Conservation (phyloP, 768 basidiomycete species). For the Melanogaster broomeanus region DNA sequence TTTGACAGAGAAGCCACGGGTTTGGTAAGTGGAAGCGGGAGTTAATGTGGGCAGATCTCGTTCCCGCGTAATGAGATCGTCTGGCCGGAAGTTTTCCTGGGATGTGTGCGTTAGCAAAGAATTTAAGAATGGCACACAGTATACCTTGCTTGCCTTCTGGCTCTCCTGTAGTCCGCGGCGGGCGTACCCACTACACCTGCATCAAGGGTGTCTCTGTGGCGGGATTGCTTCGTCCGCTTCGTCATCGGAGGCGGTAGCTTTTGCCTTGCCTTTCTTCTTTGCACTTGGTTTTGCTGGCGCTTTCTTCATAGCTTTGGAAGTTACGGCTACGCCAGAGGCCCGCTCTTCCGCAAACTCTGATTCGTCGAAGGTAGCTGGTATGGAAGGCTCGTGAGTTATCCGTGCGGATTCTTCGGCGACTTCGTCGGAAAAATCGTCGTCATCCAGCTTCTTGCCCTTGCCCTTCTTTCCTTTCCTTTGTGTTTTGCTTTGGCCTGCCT, state of each 20-base stretch:
- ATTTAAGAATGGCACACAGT: not conserved
- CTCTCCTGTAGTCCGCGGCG: conserved; percentile 3
- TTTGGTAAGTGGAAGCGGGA: conserved; percentile 9
- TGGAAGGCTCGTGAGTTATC: conserved; percentile 2
- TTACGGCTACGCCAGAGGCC: not conserved
- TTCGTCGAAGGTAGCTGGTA: not conserved
- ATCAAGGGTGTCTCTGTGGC: not conserved
- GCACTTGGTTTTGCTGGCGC: conserved; percentile 8
- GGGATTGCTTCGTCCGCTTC: conserved; percentile 22
- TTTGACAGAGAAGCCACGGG: conserved; percentile 45
- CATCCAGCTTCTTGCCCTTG: conserved; percentile 27
- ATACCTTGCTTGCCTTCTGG: conserved; percentile 19
- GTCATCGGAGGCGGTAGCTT: conserved; percentile 22
- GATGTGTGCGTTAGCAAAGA: conserved; percentile 1
- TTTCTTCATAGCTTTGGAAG: conserved; percentile 20
- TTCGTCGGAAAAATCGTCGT: conserved; percentile 13
- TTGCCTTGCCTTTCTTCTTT: conserved; percentile 32
- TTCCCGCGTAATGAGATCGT: conserved; percentile 1
- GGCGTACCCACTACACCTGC: not conserved
- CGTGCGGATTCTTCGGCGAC: conserved; percentile 2
- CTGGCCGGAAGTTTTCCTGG: conserved; percentile 15
- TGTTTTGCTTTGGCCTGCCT: conserved; percentile 22
- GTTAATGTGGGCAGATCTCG: not conserved
- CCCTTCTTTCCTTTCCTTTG: conserved; percentile 28
- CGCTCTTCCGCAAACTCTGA: not conserved